Base-by-base conservation (phyloP, 2,329 filamentous ascomycete species). In the Pyrenophora teres region DNA sequence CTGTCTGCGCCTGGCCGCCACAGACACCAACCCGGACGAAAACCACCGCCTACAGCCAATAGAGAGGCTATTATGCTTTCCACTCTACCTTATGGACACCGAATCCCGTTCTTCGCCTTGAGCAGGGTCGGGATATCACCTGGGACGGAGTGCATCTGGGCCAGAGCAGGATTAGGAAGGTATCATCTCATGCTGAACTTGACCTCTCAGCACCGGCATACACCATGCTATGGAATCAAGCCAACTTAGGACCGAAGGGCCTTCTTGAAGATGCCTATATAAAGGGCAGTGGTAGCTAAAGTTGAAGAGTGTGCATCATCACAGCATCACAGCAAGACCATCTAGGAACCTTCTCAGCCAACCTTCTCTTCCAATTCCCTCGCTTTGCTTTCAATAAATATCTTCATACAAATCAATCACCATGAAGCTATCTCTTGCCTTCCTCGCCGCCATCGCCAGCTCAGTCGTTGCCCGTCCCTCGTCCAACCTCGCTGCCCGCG, bases 391-490 rank as follows among this genome's bases (percentile, higher is more conserved):
- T 9, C 4, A 2, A 13, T 16, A 31, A 49, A 5, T 10, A 27
- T n/a, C 4, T 33, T 15, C 4, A 30, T 12, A 30, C 27, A 30
- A 4, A 12, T 5, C 9, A 1, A 23, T 12, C 46, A 55, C 10
- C 15, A 62, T 62, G 57, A 62, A 59, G 52, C 55, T 62, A 33
- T 48, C 50, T 16, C 32, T 52, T 32, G 47, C 52, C 19, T 31
- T 57, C 42, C 5, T 62, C 23, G 43, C 54, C 18, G 55, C 53
- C 43, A 25, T 62, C 30, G 41, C 52, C 6, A 52, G 56, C 46
- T 49, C 51, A 7, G 53, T 37, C 16, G n/a, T 55, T 46, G 56
- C 54, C 40, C 54, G 48, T n/a, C 57, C 59, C 12, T 58, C 59
- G 9, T 58, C 57, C 3, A 52, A 42, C 7, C 59, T 60, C 16